Conservation (phyloP, 352 stramenopile genomes). For the Halophytophthora polymorphica region DNA sequence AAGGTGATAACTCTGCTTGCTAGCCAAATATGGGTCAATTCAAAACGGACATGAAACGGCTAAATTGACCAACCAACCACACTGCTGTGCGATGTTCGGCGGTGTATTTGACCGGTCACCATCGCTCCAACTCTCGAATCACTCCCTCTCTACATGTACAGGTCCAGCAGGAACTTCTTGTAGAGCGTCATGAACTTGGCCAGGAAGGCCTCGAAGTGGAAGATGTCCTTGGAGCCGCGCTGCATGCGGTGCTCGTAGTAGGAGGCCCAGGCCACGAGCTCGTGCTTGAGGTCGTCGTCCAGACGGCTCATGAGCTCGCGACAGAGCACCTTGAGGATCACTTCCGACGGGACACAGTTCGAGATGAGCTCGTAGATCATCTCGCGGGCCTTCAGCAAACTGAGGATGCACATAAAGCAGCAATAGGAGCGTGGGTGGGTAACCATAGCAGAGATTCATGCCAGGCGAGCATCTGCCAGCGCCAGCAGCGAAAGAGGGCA, state of each 20-base stretch:
- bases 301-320: constrained; percentile 93
- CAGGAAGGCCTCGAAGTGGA: constrained; percentile 99
- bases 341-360: constrained; percentile 97
- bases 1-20: too few relatives aligned
- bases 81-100: neutral
- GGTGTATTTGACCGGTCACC: constrained; percentile 11
- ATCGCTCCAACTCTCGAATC: too few relatives aligned
- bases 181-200: constrained; percentile 99
- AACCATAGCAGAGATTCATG: constrained; percentile 1
- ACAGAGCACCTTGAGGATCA: constrained; percentile 93
- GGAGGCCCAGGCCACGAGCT: constrained; percentile 88
- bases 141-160: constrained; percentile 71
- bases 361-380: constrained; percentile 98
- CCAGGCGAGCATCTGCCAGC: too few relatives aligned
- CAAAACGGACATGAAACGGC: neutral
- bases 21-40: neutral
- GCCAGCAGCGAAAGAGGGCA: neutral
- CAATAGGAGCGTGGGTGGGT: neutral
- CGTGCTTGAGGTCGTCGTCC: constrained; percentile 95
- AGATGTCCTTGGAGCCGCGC: constrained; percentile 97
- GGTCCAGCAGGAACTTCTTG: constrained; percentile 97
- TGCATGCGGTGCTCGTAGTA: constrained; percentile 95
- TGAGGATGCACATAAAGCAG: constrained; percentile 12
- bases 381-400: constrained; percentile 91
- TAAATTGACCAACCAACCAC: too few relatives aligned